Evolutionary conservation across 2,329 filamentous ascomycete genomes (phyloP).

Genomic region (Cercospora sp.): DNA sequence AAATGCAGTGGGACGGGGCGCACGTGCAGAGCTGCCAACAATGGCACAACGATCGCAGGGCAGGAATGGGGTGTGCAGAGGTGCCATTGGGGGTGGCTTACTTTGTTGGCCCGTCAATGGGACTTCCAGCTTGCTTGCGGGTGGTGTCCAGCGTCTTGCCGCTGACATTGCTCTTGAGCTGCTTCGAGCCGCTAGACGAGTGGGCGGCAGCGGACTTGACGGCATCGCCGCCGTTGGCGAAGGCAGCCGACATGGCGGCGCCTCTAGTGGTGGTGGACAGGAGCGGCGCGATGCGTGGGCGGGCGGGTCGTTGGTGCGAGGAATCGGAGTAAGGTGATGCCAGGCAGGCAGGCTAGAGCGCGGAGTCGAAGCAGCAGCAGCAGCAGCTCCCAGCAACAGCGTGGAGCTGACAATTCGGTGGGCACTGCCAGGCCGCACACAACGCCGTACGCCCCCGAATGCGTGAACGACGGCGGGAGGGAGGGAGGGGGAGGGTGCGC

Average conservation of each 20-base stretch:
- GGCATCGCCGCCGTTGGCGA: constrained; percentile 34
- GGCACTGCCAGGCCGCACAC: neutral
- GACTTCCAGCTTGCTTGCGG: constrained; percentile 59
- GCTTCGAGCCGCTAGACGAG: constrained; percentile 28
- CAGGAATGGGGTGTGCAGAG: neutral
- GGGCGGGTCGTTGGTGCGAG: neutral
- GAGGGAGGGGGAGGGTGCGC: neutral
- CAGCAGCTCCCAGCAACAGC: neutral
- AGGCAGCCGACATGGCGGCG: constrained; percentile 35
- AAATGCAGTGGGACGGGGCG: constrained; percentile 1
- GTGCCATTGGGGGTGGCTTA: constrained; percentile 43
- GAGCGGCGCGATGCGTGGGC: constrained; percentile 18
- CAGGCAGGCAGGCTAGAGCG: constrained; percentile 4
- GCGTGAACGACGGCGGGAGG: neutral
- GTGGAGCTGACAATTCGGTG: neutral
- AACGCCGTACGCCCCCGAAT: constrained; percentile 9
- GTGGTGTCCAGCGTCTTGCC: constrained; percentile 54
- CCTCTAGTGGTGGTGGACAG: constrained; percentile 19
- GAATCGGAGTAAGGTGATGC: constrained; percentile 6
- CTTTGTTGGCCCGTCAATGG: constrained; percentile 57
- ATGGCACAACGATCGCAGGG: neutral
- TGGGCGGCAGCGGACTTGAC: constrained; percentile 22
- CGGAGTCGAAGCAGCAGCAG: constrained; percentile 5
- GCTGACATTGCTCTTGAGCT: constrained; percentile 54
- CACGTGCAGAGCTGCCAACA: constrained; percentile 12